Percentiles rank a stretch among this genome's conserved stretches.
Conservation (phyloP, 164 flowering plant species). For the Amborella trichopoda region DNA sequence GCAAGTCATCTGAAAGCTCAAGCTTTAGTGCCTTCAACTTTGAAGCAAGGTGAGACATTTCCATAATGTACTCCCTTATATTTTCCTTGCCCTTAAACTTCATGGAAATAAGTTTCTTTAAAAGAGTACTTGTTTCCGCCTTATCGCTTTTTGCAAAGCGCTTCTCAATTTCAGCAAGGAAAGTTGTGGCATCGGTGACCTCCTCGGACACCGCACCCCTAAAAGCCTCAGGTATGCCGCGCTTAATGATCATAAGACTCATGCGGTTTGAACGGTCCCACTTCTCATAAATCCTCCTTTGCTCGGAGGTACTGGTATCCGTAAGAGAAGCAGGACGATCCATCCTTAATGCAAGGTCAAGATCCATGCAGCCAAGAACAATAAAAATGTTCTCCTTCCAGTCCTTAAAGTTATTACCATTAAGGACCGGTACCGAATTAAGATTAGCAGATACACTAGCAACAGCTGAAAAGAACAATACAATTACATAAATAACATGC, state of each 20-base stretch:
- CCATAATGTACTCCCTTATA: background rate
- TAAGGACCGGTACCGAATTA: too few relatives aligned
- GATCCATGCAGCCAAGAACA: background rate
- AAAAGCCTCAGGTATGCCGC: background rate
- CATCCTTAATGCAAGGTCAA: background rate
- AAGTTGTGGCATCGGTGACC: background rate
- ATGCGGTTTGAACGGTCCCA: background rate
- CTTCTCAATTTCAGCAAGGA: background rate
- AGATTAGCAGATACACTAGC: too few relatives aligned
- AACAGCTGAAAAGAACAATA: too few relatives aligned
- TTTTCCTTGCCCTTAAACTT: too few relatives aligned
- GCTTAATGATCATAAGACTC: background rate
- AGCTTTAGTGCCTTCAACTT: background rate
- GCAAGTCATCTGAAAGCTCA: background rate
- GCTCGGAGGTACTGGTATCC: background rate
- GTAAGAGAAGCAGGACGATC: background rate
- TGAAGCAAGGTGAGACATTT: background rate
- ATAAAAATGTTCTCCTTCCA: background rate
- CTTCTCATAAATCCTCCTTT: background rate
- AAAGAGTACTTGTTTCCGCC: too few relatives aligned
- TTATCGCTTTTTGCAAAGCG: background rate
- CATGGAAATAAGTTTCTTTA: too few relatives aligned
- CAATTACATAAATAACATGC: too few relatives aligned
- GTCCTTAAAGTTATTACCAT: background rate
- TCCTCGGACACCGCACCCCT: background rate